A percentile compares a stretch with the other conserved stretches of the same genome.
phyloP scores from a whole-genome alignment of 306 rosid genomes.

The Rosa rugosa region DNA sequence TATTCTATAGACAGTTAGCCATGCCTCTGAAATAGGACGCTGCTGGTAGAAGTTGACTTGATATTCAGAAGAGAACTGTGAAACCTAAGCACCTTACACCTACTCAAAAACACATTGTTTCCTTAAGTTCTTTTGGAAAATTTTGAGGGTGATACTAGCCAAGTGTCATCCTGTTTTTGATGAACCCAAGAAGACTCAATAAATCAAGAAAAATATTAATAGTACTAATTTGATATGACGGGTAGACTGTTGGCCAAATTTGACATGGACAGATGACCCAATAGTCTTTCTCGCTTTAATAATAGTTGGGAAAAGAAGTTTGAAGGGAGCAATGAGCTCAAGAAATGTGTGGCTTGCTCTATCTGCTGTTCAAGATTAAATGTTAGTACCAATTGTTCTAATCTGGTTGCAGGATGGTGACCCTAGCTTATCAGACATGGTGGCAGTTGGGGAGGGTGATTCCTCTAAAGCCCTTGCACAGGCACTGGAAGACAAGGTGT shows the following conservation, averaged over 20 bases:
- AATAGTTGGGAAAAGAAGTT: background rate
- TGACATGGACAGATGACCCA: background rate
- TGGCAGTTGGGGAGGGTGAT: constrained; percentile 42
- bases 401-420: constrained; percentile 40
- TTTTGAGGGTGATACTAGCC: background rate
- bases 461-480: constrained; percentile 67
- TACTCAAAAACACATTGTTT: background rate
- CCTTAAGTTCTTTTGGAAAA: background rate
- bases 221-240: background rate
- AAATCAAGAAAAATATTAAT: background rate
- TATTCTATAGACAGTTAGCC: background rate
- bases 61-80: background rate
- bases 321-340: background rate
- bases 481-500: constrained; percentile 91
- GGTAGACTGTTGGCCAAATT: background rate
- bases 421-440: constrained; percentile 31
- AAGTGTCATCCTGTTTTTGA: background rate
- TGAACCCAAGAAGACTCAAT: background rate
- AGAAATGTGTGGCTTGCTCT: background rate
- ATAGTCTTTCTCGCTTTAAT: background rate
- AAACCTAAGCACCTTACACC: background rate
- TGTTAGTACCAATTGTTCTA: constrained; percentile 14
- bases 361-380: background rate
- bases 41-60: background rate
- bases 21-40: background rate